Base-by-base conservation (phyloP, 352 stramenopile genomes). In the Pythium volutum region DNA sequence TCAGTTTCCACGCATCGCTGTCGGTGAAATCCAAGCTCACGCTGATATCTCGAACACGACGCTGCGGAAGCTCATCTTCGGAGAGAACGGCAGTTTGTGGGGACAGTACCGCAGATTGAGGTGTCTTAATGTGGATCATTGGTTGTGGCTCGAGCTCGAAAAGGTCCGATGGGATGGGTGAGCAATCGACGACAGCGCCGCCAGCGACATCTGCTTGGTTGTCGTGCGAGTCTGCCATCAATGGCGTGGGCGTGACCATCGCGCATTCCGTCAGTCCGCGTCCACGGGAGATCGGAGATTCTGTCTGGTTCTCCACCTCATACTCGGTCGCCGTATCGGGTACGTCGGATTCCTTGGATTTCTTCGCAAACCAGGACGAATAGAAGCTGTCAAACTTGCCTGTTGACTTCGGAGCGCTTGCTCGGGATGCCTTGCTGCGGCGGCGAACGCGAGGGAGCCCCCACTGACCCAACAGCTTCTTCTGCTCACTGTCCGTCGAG, bases 21-120 rank as follows among this genome's bases (percentile, higher is more conserved):
- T 91, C 82, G 18, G 73, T 84, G 55, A 91, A 91, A 52, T 91
- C 81, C 29, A 91, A 74, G 34, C 81, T 91, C 23, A 80, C 63
- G 59, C 79, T 91, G 42, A 89, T 67, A 33, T 91, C 81, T 20
- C 81, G 75, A 46, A 55, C 56, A 20, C 78, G 53, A 51, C 72
- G 67, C 23, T 68, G 63, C 14, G 59, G 58, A 36, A 62, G 11
- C 10, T 87, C 75, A 12, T 81, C 64, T 27, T 77, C 65, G 16
- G 69, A 69, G n/a, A n/a, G n/a, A n/a, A n/a, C n/a, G n/a, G n/a
- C n/a, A n/a, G n/a, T n/a, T n/a, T n/a, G n/a, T n/a, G n/a, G n/a
- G n/a, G n/a, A n/a, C n/a, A n/a, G n/a, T n/a, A n/a, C n/a, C n/a
- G n/a, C n/a, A n/a, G n/a, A n/a, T n/a, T 33, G 22, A 26, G 41